These are phyloP conservation scores for Balansia obtecta DNA, from an alignment of 2,329 filamentous ascomycete species.

Conservation along the genomic window DNA sequence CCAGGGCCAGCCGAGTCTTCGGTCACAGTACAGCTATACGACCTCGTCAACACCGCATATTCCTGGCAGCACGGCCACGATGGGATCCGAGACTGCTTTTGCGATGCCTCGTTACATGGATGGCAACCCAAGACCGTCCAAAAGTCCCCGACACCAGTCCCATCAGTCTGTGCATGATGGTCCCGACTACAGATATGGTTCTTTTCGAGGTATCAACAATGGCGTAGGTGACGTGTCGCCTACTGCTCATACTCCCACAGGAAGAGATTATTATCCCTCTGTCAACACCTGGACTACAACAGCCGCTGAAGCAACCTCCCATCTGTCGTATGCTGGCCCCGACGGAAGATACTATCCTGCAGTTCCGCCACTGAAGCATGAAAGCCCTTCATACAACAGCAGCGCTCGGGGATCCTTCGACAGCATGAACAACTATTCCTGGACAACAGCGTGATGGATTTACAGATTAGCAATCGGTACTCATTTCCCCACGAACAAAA, in stretches of 20 bases:
- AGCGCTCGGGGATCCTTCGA: constrained; percentile 32
- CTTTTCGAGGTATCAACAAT: constrained; percentile 21
- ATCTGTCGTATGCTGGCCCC: constrained; percentile 31
- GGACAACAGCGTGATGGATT: constrained; percentile 33
- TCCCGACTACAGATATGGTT: constrained; percentile 45
- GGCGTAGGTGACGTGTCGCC: constrained; percentile 21
- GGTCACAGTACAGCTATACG: constrained; percentile 43
- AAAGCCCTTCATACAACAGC: constrained; percentile 28
- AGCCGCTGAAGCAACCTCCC: constrained; percentile 32
- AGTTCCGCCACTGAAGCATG: constrained; percentile 19
- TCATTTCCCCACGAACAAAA: not conserved
- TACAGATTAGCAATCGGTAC: not conserved
- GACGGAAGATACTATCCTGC: constrained; percentile 21
- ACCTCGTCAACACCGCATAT: constrained; percentile 38
- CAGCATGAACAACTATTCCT: constrained; percentile 43
- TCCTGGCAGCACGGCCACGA: constrained; percentile 24
- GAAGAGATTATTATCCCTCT: constrained; percentile 42
- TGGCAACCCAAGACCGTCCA: constrained; percentile 37
- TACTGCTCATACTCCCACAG: constrained; percentile 15
- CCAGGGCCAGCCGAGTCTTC: constrained; percentile 32
- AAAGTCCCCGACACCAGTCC: constrained; percentile 41
- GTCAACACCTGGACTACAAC: constrained; percentile 39
- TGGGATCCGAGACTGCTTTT: constrained; percentile 32
- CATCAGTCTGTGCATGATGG: constrained; percentile 42
- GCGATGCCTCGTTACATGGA: constrained; percentile 47